These are phyloP conservation scores for Schizochytrium sp. DNA, from an alignment of 108 stramenopile genomes.

Conservation along the genomic window DNA sequence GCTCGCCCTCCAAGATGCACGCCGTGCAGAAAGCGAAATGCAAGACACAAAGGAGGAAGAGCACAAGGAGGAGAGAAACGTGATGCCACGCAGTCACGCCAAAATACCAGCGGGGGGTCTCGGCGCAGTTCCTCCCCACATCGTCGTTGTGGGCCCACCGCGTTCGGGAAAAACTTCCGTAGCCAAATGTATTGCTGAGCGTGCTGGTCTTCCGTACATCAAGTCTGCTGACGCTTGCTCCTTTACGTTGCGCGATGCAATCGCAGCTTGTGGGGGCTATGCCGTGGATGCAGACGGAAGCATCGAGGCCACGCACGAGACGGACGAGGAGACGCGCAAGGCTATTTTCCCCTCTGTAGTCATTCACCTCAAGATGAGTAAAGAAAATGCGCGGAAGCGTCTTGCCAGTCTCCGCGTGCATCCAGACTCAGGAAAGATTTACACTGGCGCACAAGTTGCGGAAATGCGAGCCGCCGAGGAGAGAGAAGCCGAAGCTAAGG, in stretches of 20 bases:
- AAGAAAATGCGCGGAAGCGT: neutral
- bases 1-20: neutral
- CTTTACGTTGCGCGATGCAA: neutral
- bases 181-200: neutral
- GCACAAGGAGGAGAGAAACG: no score
- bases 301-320: neutral
- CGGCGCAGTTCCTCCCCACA: neutral
- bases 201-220: neutral
- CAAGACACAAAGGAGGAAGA: no score
- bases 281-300: neutral
- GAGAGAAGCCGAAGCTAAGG: no score
- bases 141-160: neutral
- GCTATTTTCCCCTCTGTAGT: neutral
- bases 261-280: neutral
- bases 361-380: neutral
- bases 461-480: neutral
- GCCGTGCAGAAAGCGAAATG: no score
- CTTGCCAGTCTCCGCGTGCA: neutral
- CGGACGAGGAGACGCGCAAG: no score
- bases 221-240: neutral
- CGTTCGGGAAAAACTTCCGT: neutral
- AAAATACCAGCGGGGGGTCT: neutral
- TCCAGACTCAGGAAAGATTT: neutral
- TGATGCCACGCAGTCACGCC: no score
- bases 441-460: neutral